Evolutionary conservation across 139 green algal genomes (phyloP).

Genomic region (Bryopsis sp.): DNA sequence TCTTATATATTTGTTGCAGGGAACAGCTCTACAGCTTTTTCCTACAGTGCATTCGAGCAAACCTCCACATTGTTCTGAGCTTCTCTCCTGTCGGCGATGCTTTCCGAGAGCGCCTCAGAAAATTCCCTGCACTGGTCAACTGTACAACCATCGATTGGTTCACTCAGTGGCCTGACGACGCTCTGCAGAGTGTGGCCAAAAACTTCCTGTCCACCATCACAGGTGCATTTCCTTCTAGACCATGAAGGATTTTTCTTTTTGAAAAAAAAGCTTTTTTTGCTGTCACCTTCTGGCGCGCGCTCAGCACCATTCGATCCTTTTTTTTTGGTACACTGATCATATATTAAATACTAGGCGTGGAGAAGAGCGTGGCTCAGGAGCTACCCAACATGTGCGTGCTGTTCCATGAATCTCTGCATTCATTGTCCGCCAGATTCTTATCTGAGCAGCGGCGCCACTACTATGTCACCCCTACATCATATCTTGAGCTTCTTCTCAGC

Average conservation of each 20-base stretch:
- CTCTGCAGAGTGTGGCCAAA: constrained; percentile 55
- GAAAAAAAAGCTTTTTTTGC: neutral
- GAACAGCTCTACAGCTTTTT: constrained; percentile 73
- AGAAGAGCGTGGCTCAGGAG: too few species aligned
- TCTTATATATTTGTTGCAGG: too few species aligned
- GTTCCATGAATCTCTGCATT: too few species aligned
- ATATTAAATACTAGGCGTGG: too few species aligned
- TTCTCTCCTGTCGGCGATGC: constrained; percentile 59
- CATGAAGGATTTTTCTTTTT: too few species aligned
- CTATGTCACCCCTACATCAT: constrained; percentile 76
- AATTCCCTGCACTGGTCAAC: constrained; percentile 75
- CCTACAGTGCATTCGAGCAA: constrained; percentile 61
- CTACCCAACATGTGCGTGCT: too few species aligned
- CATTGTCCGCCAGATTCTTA: too few species aligned
- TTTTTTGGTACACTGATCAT: too few species aligned
- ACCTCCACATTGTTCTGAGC: constrained; percentile 72
- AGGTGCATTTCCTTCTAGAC: neutral
- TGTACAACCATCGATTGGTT: constrained; percentile 85
- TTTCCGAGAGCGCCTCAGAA: constrained; percentile 67
- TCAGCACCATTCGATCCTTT: too few species aligned
- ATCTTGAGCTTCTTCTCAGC: constrained; percentile 62
- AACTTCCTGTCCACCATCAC: constrained; percentile 35
- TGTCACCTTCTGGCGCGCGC: neutral
- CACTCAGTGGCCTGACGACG: constrained; percentile 67
- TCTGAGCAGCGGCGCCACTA: too few species aligned